Conservation (phyloP, 176 grass and related monocot genomes). For the Areca catechu region DNA sequence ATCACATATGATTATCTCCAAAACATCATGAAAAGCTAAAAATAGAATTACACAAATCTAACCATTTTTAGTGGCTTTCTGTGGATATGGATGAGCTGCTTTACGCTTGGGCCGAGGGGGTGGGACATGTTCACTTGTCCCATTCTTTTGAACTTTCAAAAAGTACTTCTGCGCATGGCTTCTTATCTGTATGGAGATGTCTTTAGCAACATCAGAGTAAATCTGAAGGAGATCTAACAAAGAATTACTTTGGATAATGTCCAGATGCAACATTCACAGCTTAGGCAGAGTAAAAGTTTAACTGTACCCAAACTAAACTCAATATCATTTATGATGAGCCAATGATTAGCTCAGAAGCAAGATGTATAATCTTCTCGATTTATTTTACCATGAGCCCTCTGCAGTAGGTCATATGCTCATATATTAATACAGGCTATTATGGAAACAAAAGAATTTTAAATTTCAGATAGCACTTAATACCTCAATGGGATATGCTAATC, state of each 20-base stretch:
- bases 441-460: too few species aligned
- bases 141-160: slow-evolving; percentile 98
- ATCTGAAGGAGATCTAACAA: neutral
- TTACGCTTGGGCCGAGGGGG: slow-evolving; percentile 96
- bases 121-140: slow-evolving; percentile 82
- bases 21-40: neutral
- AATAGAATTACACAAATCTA: slow-evolving; percentile 4
- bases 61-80: slow-evolving; percentile 97
- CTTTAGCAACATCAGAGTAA: neutral
- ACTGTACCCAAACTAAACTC: too few species aligned
- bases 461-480: too few species aligned
- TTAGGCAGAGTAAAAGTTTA: too few species aligned
- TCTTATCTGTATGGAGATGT: slow-evolving; percentile 52
- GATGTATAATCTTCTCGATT: too few species aligned
- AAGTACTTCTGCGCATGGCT: slow-evolving; percentile 98
- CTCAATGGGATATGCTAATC: too few species aligned
- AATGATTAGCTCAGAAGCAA: too few species aligned
- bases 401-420: too few species aligned
- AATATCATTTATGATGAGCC: too few species aligned
- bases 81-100: slow-evolving; percentile 96
- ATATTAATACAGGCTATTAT: too few species aligned
- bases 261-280: too few species aligned
- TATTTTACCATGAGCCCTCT: too few species aligned
- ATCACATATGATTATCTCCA: neutral
- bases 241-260: neutral